These are phyloP conservation scores for Teratosphaeria viscida DNA, from an alignment of 2,329 filamentous ascomycete genomes.

Conservation along the genomic window DNA sequence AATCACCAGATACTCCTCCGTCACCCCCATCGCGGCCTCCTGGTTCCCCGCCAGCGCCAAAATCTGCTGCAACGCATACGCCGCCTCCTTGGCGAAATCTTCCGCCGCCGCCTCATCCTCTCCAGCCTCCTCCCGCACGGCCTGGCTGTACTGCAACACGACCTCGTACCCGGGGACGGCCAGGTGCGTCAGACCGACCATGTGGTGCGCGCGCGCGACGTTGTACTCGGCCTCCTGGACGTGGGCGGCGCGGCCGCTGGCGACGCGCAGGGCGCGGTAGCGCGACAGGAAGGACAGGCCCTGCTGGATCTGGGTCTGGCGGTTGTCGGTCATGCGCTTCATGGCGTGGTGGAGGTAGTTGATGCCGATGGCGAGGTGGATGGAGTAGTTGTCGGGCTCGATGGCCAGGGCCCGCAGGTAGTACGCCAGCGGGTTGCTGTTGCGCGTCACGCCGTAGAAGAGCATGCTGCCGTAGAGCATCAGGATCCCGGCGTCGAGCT, in stretches of 20 bases:
- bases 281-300: slow-evolving; percentile 69
- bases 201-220: slow-evolving; percentile 63
- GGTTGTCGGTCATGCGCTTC: slow-evolving; percentile 81
- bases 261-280: slow-evolving; percentile 54
- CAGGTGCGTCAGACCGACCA: slow-evolving; percentile 61
- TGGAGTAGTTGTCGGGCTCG: slow-evolving; percentile 63
- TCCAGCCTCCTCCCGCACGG: slow-evolving; percentile 28
- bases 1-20: slow-evolving; percentile 45
- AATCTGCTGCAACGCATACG: slow-evolving; percentile 62
- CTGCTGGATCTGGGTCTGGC: slow-evolving; percentile 78
- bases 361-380: slow-evolving; percentile 71
- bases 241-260: slow-evolving; percentile 32
- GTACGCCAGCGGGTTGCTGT: slow-evolving; percentile 66
- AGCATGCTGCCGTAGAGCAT: slow-evolving; percentile 79
- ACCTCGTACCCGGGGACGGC: slow-evolving; percentile 62
- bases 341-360: slow-evolving; percentile 81
- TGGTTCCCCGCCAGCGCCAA: slow-evolving; percentile 55
- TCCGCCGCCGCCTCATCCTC: slow-evolving; percentile 27
- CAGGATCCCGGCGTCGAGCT: slow-evolving; percentile 69
- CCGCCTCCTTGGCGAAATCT: slow-evolving; percentile 58
- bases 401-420: slow-evolving; percentile 60
- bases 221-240: slow-evolving; percentile 75
- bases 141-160: slow-evolving; percentile 41
- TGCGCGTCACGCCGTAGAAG: background rate
- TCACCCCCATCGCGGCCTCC: slow-evolving; percentile 49